These are phyloP conservation scores for Sordariomycetes sp. DNA, from an alignment of 2,329 filamentous ascomycete genomes.

Conservation along the genomic window DNA sequence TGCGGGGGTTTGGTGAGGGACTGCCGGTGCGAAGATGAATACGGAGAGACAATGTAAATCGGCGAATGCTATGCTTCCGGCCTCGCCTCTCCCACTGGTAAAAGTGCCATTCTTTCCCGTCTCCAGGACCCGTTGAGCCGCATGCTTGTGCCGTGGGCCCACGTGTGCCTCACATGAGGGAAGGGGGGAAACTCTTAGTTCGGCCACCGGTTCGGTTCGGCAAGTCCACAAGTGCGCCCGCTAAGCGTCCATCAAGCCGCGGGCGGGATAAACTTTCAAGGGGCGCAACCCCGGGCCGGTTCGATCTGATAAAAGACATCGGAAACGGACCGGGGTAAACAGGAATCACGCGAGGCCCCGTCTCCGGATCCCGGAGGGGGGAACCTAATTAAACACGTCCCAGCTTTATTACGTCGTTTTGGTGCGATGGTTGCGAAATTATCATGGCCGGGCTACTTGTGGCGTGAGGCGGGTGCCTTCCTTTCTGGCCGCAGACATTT, in stretches of 20 bases:
- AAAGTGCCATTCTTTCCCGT: too few species aligned
- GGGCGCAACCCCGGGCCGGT: neutral
- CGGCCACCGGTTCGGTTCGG: constrained; percentile 3
- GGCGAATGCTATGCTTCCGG: too few species aligned
- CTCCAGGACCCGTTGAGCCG: neutral
- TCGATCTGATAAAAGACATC: neutral
- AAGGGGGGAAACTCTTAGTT: neutral
- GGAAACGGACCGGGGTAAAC: neutral
- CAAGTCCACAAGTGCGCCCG: neutral
- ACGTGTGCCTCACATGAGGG: neutral
- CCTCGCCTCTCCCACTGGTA: too few species aligned
- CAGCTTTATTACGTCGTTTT: neutral
- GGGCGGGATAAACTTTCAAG: neutral
- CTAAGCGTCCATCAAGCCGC: too few species aligned
- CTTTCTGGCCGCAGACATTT: neutral
- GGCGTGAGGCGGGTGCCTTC: too few species aligned
- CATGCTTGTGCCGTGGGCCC: neutral
- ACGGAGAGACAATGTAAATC: too few species aligned
- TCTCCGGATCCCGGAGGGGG: neutral
- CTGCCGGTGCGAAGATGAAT: too few species aligned
- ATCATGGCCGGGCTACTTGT: too few species aligned
- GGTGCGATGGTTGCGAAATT: neutral
- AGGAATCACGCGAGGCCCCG: neutral
- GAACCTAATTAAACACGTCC: neutral
- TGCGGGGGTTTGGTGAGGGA: neutral